Conservation (phyloP, 768 basidiomycete genomes). For the Leccinellum albellum region DNA sequence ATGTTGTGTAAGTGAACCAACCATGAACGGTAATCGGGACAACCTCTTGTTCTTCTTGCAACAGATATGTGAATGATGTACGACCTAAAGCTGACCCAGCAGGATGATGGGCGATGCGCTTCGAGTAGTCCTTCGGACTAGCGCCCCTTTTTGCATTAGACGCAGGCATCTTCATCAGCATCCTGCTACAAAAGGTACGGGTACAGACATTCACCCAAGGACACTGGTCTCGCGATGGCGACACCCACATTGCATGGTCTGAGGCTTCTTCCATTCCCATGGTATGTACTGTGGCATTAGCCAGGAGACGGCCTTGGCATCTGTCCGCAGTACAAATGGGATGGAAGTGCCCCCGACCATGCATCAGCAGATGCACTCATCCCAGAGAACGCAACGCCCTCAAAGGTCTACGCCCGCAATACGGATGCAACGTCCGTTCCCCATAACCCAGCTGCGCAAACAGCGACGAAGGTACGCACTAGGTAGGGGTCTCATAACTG, state of each 20-base stretch:
- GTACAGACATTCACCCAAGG: not conserved
- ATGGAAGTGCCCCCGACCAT: conserved; percentile 37
- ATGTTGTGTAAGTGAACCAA: conserved; percentile 10
- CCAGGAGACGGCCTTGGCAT: conserved; percentile 29
- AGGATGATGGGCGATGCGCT: not conserved
- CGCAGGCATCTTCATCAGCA: not conserved
- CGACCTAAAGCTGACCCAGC: not conserved
- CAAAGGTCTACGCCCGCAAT: not conserved
- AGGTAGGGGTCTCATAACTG: not conserved
- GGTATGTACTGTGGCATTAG: conserved; percentile 41
- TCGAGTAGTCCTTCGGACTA: conserved; percentile 8
- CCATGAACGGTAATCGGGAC: not conserved
- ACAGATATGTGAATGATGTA: not conserved
- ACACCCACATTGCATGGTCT: conserved; percentile 34
- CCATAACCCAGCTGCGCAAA: conserved; percentile 18
- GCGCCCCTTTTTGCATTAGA: not conserved
- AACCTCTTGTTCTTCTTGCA: conserved; percentile 1
- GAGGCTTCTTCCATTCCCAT: conserved; percentile 55
- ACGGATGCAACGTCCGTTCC: not conserved
- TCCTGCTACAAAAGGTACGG: not conserved
- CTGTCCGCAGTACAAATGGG: conserved; percentile 34
- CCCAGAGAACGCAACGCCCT: conserved; percentile 17
- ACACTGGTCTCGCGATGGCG: conserved; percentile 24
- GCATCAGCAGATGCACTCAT: conserved; percentile 25
- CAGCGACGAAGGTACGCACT: conserved; percentile 15